phyloP scores from a whole-genome alignment of 192 early-diverging fungal genomes.

The Piromyces sp. region DNA sequence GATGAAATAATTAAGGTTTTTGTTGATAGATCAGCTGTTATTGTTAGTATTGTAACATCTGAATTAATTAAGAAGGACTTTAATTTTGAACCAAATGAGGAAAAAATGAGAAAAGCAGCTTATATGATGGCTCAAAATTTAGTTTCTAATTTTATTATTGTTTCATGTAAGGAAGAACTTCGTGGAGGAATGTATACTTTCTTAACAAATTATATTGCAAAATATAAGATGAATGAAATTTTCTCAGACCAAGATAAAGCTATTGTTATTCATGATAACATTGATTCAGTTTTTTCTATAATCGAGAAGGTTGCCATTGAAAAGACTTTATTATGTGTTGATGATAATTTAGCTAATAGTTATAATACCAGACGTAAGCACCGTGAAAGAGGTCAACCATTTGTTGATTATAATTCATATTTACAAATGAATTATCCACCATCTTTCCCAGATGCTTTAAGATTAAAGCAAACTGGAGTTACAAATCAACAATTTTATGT shows the following conservation, averaged over 20 bases:
- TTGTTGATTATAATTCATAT: conserved; percentile 69
- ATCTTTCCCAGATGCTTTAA: conserved; percentile 71
- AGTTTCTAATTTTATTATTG: conserved; percentile 69
- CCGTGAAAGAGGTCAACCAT: conserved; percentile 77
- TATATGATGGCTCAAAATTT: conserved; percentile 90
- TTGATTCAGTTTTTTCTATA: conserved; percentile 84
- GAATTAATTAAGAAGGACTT: conserved; percentile 93
- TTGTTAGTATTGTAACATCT: conserved; percentile 78
- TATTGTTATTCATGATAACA: conserved; percentile 74
- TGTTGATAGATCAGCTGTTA: conserved; percentile 80
- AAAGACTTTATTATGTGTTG: conserved; percentile 86
- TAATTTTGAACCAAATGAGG: conserved; percentile 83
- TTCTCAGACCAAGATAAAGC: conserved; percentile 70
- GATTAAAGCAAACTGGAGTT: conserved; percentile 67
- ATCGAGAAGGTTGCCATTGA: conserved; percentile 92
- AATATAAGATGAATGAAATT: conserved; percentile 20
- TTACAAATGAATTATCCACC: conserved; percentile 61
- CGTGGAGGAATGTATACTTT: conserved; percentile 12
- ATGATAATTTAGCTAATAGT: conserved; percentile 52
- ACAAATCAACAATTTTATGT: conserved; percentile 41
- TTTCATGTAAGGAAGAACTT: conserved; percentile 84
- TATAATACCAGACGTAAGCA: conserved; percentile 67
- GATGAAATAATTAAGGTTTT: conserved; percentile 77
- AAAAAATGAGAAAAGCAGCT: conserved; percentile 80
- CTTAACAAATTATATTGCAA: background rate